Base-by-base conservation (phyloP, 306 rosid genomes). In the Cucurbita pepo region DNA sequence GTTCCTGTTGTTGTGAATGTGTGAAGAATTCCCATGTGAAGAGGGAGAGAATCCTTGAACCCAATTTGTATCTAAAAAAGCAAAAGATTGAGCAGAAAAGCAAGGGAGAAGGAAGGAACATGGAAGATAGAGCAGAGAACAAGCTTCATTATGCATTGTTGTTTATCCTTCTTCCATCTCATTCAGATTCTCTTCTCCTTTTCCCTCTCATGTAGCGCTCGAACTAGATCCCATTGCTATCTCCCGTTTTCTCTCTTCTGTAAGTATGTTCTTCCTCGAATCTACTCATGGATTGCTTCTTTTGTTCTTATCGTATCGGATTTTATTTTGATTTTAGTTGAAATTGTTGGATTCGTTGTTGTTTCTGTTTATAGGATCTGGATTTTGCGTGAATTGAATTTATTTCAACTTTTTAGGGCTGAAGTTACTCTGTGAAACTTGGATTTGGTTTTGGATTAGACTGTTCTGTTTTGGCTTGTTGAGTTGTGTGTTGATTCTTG, bases 151-250 rank as follows among this genome's bases (percentile, higher is more conserved):
- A 76, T 71, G 62, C 72, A 37, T 19, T 55, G 44, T 76, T 51
- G 44, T 76, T 51, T 41, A 82, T 75, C 66, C 75, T 45, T 79
- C 7, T 66, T 45, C 60, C 18, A 57, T 74, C 15, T 79, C 83
- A 52, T n/a, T n/a, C 83, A 34, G 62, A 56, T 25, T 54, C 19
- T 80, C 78, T 48, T 51, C 40, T 77, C 47, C 54, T 36, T 77
- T 34, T 63, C 71, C 78, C 76, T 78, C 82, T 81, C 47, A 70
- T 77, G 81, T 81, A 75, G 76, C 71, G 76, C 71, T 56, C 82
- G 4, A 43, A 41, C 67, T 78, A 56, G 71, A 15, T n/a, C 51
- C 70, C 51, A 41, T 41, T 41, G 7, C 51, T 47, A 3, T 59
- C 43, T 53, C 10, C 65, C 36, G 2, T 25, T 70, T 16, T 36